Conservation (phyloP, 805 yeast genomes). For the Metschnikowia hibisci region DNA sequence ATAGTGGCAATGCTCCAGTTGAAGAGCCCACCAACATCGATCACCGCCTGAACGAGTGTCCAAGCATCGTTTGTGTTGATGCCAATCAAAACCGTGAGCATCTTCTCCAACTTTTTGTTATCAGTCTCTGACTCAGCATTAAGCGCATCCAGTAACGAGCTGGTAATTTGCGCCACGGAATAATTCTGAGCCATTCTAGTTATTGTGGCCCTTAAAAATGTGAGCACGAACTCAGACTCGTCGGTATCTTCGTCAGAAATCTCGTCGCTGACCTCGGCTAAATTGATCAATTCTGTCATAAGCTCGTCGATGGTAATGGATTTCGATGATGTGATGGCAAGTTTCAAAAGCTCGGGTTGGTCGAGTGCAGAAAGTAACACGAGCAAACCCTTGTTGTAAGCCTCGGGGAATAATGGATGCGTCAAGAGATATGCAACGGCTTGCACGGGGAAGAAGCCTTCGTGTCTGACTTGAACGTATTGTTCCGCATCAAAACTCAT, state of each 20-base stretch:
- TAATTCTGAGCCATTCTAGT: constrained; percentile 64
- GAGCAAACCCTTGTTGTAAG: constrained; percentile 53
- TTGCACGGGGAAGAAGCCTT: constrained; percentile 47
- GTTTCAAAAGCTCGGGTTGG: constrained; percentile 67
- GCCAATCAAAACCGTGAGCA: constrained; percentile 28
- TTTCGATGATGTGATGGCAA: constrained; percentile 77
- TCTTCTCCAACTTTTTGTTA: constrained; percentile 34
- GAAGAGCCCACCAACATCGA: constrained; percentile 72
- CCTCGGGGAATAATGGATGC: constrained; percentile 79
- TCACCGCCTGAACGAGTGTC: constrained; percentile 57
- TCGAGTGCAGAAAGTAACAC: constrained; percentile 38
- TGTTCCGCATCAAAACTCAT: constrained; percentile 23
- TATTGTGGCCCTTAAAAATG: constrained; percentile 29
- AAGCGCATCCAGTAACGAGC: constrained; percentile 38
- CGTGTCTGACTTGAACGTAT: constrained; percentile 23
- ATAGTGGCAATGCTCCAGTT: constrained; percentile 56
- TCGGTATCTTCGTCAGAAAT: constrained; percentile 7
- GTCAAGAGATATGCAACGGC: constrained; percentile 72
- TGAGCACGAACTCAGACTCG: constrained; percentile 14
- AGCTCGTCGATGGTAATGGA: constrained; percentile 63
- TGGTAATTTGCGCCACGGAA: constrained; percentile 55
- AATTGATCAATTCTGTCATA: constrained; percentile 50
- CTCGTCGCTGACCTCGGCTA: constrained; percentile 24
- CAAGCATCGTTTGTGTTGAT: constrained; percentile 50
- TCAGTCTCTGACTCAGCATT: constrained; percentile 22